Conservation (phyloP, 2,329 filamentous ascomycete genomes). For the Hymenoscyphus albidus region DNA sequence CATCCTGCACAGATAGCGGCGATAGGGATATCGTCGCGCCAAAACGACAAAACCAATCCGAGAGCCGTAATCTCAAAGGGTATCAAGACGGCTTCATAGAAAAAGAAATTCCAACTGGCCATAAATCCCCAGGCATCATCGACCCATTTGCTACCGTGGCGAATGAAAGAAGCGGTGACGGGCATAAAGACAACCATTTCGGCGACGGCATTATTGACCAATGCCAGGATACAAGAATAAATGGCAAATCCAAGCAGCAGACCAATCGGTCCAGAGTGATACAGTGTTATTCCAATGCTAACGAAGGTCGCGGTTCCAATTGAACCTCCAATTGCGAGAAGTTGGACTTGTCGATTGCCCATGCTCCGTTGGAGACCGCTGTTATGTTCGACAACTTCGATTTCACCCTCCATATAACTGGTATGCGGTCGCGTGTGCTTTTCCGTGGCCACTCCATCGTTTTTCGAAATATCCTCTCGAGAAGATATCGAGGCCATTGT, state of each 20-base stretch:
- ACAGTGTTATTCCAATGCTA: constrained; percentile 46
- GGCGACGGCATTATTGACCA: constrained; percentile 35
- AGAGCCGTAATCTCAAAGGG: constrained; percentile 40
- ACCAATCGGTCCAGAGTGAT: constrained; percentile 47
- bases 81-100: constrained; percentile 45
- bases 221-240: constrained; percentile 6
- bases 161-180: constrained; percentile 49
- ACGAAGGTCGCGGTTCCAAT: constrained; percentile 44
- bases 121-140: constrained; percentile 53
- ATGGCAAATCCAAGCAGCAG: constrained; percentile 41
- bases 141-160: constrained; percentile 51
- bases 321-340: constrained; percentile 34
- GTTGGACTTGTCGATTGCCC: constrained; percentile 19
- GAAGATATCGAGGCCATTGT: background rate
- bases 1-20: constrained; percentile 38
- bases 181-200: constrained; percentile 56
- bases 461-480: background rate
- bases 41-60: constrained; percentile 43
- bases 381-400: background rate
- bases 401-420: background rate
- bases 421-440: background rate
- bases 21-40: constrained; percentile 40
- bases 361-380: constrained; percentile 27
- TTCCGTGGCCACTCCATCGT: background rate
- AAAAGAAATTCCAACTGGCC: constrained; percentile 58